Percentiles rank a stretch among this genome's conserved stretches.
Conservation (phyloP, 2,329 filamentous ascomycete species). For the Aspergillus chevalieri region DNA sequence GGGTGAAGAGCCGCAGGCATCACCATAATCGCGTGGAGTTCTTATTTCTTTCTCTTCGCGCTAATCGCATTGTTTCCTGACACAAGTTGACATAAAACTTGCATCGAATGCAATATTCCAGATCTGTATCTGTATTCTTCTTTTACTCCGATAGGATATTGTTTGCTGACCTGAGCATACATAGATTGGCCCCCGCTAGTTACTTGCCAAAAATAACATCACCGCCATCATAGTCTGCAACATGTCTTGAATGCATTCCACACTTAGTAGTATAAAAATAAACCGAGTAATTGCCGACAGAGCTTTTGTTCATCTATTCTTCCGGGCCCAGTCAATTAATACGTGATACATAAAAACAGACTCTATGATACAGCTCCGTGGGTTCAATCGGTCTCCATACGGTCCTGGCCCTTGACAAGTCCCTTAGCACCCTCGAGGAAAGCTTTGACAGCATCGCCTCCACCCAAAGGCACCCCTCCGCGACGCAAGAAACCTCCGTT, state of each 20-base stretch:
- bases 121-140: no score
- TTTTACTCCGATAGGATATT: no score
- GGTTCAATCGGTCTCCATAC: constrained; percentile 40
- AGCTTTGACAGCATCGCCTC: constrained; percentile 79
- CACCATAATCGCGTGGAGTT: neutral
- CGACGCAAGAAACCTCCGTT: constrained; percentile 77
- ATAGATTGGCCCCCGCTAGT: no score
- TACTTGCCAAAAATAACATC: neutral
- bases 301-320: neutral
- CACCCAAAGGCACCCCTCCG: constrained; percentile 76
- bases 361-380: constrained; percentile 1
- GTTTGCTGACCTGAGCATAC: no score
- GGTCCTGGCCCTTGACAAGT: constrained; percentile 56
- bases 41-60: no score
- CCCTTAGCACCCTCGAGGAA: constrained; percentile 87
- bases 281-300: neutral
- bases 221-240: no score
- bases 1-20: neutral
- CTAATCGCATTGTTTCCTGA: no score
- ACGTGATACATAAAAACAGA: constrained; percentile 4
- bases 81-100: no score
- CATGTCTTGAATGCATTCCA: no score
- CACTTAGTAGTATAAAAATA: no score
- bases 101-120: no score
- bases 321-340: neutral